These are phyloP conservation scores for Mycena rebaudengoi DNA, from an alignment of 768 basidiomycete species.

Conservation along the genomic window DNA sequence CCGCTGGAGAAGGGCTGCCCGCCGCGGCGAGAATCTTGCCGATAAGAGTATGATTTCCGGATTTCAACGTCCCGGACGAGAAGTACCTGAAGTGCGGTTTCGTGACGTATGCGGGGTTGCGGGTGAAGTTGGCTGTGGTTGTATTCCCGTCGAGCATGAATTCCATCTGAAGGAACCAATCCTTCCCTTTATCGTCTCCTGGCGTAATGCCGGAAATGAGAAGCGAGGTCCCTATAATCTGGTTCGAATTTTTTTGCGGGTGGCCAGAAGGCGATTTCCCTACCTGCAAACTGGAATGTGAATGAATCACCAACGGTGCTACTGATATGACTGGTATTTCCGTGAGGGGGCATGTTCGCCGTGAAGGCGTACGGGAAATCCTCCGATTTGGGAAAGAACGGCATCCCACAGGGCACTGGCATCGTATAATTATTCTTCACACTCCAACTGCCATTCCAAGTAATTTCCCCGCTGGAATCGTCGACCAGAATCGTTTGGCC, in stretches of 20 bases:
- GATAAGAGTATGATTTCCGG: constrained; percentile 11
- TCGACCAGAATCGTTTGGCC: constrained; percentile 24
- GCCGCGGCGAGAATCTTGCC: neutral
- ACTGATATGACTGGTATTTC: constrained; percentile 5
- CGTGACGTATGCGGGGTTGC: neutral
- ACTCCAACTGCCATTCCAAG: constrained; percentile 15
- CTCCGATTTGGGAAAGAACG: neutral
- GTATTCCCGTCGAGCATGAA: neutral
- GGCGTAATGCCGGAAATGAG: neutral
- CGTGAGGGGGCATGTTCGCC: constrained; percentile 4
- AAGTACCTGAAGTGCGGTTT: constrained; percentile 13
- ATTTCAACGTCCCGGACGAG: neutral
- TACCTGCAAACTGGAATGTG: constrained; percentile 3
- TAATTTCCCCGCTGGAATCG: constrained; percentile 15
- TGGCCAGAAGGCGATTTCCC: neutral
- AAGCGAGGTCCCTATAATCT: neutral
- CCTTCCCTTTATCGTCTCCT: neutral
- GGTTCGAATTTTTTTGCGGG: neutral
- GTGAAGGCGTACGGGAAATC: neutral
- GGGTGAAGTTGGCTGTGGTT: neutral
- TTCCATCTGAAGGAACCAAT: neutral
- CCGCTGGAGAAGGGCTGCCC: neutral
- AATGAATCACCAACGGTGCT: constrained; percentile 1
- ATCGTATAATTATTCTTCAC: neutral
- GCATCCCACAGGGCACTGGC: neutral